phyloP scores from a whole-genome alignment of 1,139 yeast species.

The Neolecta irregularis region DNA sequence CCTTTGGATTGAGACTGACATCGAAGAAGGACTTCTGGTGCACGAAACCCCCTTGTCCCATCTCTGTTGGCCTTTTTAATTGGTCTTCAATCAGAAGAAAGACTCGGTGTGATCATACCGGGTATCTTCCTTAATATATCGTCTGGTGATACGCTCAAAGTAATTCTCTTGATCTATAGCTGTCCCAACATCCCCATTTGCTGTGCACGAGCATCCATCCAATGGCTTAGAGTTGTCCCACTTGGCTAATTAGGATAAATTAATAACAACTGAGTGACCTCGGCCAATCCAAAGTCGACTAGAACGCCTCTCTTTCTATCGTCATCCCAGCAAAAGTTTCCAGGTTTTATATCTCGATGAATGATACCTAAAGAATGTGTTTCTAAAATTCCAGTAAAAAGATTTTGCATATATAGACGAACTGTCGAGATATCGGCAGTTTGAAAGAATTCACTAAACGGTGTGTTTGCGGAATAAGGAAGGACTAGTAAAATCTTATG shows the following conservation, averaged over 20 bases:
- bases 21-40: constrained; percentile 63
- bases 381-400: constrained; percentile 56
- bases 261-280: constrained; percentile 23
- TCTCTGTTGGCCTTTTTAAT: constrained; percentile 56
- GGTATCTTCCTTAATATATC: constrained; percentile 6
- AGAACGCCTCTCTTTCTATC: constrained; percentile 60
- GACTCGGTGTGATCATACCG: constrained; percentile 12
- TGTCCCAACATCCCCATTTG: constrained; percentile 3
- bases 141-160: constrained; percentile 6
- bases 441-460: constrained; percentile 11
- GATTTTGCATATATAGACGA: constrained; percentile 28
- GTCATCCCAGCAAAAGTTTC: constrained; percentile 63
- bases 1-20: constrained; percentile 55
- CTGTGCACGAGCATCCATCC: too few species aligned
- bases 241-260: constrained; percentile 17
- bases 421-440: constrained; percentile 9
- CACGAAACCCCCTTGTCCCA: constrained; percentile 71
- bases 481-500: background rate
- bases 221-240: constrained; percentile 11
- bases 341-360: constrained; percentile 75
- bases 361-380: constrained; percentile 61
- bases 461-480: constrained; percentile 9
- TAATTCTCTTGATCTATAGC: constrained; percentile 16
- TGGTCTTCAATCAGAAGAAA: constrained; percentile 21
- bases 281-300: constrained; percentile 85